Evolutionary conservation across 2,329 filamentous ascomycete species (phyloP).

Genomic region (Daldinia sp.): DNA sequence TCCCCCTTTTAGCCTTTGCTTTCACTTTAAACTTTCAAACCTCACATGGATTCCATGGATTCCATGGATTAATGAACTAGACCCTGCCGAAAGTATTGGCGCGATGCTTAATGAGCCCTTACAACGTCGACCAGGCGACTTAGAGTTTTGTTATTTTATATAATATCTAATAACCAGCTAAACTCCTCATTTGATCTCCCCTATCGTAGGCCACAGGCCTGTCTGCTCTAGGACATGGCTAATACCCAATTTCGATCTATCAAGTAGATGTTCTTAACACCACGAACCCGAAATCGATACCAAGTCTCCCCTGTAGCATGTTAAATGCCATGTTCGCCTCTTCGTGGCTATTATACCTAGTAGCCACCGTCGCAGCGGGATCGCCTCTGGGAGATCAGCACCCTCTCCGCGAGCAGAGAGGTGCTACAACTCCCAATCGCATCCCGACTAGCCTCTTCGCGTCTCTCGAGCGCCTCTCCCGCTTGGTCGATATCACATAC

Average conservation of each 20-base stretch:
- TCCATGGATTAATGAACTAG: too few species aligned
- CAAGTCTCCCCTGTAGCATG: not conserved
- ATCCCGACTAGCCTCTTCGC: slow-evolving; percentile 74
- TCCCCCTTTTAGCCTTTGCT: not conserved
- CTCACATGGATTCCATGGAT: slow-evolving; percentile 15
- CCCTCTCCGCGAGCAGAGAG: slow-evolving; percentile 14
- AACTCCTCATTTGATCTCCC: not conserved
- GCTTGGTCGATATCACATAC: slow-evolving; percentile 92
- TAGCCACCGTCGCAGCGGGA: slow-evolving; percentile 22
- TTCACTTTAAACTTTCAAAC: slow-evolving; percentile 7
- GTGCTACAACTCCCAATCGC: slow-evolving; percentile 35
- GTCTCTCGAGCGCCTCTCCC: slow-evolving; percentile 85
- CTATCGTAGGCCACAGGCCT: slow-evolving; percentile 13
- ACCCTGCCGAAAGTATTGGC: slow-evolving; percentile 15
- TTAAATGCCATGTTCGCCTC: slow-evolving; percentile 8
- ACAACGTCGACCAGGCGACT: slow-evolving; percentile 12
- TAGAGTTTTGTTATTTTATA: slow-evolving; percentile 13
- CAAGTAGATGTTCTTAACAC: slow-evolving; percentile 4
- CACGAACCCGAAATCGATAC: slow-evolving; percentile 3
- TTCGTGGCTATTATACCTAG: slow-evolving; percentile 18
- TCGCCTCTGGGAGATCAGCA: slow-evolving; percentile 28
- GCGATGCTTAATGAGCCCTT: slow-evolving; percentile 21
- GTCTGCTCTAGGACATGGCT: slow-evolving; percentile 25
- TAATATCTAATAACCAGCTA: slow-evolving; percentile 20
- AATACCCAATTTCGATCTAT: slow-evolving; percentile 2